A percentile compares a stretch with the other conserved stretches of the same genome.
Conservation (phyloP, 441 rosid species). For the Adansonia rubrostipa region DNA sequence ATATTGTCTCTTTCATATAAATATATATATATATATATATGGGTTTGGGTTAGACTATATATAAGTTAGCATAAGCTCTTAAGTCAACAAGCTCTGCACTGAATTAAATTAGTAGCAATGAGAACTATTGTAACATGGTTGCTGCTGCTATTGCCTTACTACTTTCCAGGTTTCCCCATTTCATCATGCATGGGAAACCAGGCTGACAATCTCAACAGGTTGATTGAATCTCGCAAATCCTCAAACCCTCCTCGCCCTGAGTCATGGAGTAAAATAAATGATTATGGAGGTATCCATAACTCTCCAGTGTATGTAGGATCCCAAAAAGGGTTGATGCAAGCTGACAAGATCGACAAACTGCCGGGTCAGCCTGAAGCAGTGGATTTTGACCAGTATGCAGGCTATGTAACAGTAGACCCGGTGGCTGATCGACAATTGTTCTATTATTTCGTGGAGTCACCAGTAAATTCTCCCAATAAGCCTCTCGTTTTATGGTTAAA, state of each 20-base stretch:
- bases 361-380: constrained; percentile 42
- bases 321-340: constrained; percentile 33
- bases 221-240: constrained; percentile 37
- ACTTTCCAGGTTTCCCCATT: constrained; percentile 21
- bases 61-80: background rate
- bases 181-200: constrained; percentile 42
- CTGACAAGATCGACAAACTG: constrained; percentile 37
- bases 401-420: constrained; percentile 42
- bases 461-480: constrained; percentile 32
- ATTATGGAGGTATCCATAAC: background rate
- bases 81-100: background rate
- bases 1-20: background rate
- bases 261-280: constrained; percentile 25
- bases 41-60: background rate
- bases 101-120: constrained; percentile 21
- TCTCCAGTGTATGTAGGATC: constrained; percentile 23
- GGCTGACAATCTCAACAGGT: constrained; percentile 34
- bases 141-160: constrained; percentile 27
- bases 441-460: constrained; percentile 48
- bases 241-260: constrained; percentile 29
- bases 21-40: background rate
- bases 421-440: constrained; percentile 40
- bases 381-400: constrained; percentile 43
- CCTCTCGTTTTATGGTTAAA: constrained; percentile 51
- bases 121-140: background rate